A percentile compares a stretch with the other conserved stretches of the same genome.
phyloP scores from a whole-genome alignment of 2,329 filamentous ascomycete species.

The Venturia aucupariae region DNA sequence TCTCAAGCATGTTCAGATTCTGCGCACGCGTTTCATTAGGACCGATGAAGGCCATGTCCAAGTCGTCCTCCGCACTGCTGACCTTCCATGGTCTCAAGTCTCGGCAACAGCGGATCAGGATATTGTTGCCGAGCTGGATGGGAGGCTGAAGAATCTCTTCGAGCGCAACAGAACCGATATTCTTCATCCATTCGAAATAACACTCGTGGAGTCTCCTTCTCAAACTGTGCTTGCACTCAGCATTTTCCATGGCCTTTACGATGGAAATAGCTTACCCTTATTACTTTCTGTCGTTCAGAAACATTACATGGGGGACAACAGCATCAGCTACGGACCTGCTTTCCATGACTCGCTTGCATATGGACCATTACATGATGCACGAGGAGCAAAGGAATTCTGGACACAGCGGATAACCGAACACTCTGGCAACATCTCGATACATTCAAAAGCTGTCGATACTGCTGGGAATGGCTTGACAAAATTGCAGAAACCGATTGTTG shows the following conservation, averaged over 20 bases:
- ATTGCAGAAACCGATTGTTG: conserved; percentile 24
- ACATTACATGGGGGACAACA: conserved; percentile 36
- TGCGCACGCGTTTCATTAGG: conserved; percentile 63
- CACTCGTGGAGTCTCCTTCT: conserved; percentile 29
- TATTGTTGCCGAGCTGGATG: conserved; percentile 23
- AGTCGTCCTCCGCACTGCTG: conserved; percentile 45
- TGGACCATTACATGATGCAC: conserved; percentile 50
- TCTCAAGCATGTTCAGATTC: conserved; percentile 47
- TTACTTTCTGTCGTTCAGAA: conserved; percentile 52
- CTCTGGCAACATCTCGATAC: not conserved
- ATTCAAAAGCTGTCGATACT: not conserved
- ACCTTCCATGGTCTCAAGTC: conserved; percentile 38
- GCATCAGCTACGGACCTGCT: conserved; percentile 33
- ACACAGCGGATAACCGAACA: not conserved
- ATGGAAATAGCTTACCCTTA: conserved; percentile 66
- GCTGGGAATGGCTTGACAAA: conserved; percentile 13
- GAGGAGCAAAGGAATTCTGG: conserved; percentile 60
- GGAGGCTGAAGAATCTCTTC: not conserved
- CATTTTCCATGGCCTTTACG: conserved; percentile 81
- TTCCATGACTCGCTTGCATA: conserved; percentile 61
- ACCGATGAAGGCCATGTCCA: conserved; percentile 72
- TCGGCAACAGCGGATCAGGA: conserved; percentile 26
- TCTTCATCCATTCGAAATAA: conserved; percentile 43
- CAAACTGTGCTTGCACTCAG: conserved; percentile 47
- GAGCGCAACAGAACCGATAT: conserved; percentile 23